phyloP scores from a whole-genome alignment of 768 basidiomycete genomes.

The Rhodotorula sphaerocarpa region DNA sequence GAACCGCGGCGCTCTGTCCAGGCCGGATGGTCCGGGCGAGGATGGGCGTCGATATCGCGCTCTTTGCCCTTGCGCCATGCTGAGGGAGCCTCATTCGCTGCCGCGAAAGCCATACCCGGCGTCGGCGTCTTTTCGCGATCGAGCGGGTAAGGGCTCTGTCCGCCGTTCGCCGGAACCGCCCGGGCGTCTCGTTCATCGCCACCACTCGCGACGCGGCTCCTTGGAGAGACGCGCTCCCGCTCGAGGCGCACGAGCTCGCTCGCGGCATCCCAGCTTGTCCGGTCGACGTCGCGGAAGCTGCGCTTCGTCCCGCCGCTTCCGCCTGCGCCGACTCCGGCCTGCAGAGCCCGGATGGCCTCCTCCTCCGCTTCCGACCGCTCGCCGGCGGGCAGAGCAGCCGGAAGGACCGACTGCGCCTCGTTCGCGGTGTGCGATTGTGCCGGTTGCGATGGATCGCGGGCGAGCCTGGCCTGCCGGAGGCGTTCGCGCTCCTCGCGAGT shows the following conservation, averaged over 20 bases:
- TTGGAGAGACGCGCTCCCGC: constrained; percentile 2
- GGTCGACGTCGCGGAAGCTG: constrained; percentile 2
- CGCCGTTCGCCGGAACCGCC: not conserved
- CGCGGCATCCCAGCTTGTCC: constrained; percentile 24
- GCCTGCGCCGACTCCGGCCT: constrained; percentile 6
- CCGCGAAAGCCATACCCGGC: not conserved
- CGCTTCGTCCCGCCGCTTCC: constrained; percentile 23
- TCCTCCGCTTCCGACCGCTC: not conserved
- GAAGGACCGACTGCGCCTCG: not conserved
- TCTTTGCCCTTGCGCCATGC: not conserved
- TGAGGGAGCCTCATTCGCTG: not conserved
- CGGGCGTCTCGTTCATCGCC: not conserved
- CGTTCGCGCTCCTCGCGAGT: constrained; percentile 12
- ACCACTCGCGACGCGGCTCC: not conserved
- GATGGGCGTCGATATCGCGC: not conserved
- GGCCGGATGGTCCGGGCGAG: not conserved
- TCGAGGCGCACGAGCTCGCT: constrained; percentile 18
- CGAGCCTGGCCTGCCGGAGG: constrained; percentile 2
- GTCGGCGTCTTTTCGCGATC: constrained; percentile 6
- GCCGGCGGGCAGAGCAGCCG: constrained; percentile 1
- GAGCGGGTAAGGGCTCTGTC: not conserved
- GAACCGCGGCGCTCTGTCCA: not conserved
- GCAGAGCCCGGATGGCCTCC: too few species aligned
- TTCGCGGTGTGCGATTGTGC: not conserved
- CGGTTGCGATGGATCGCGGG: not conserved